Conservation (phyloP, 257 asterid genomes). For the Nyctanthes arbortristis region DNA sequence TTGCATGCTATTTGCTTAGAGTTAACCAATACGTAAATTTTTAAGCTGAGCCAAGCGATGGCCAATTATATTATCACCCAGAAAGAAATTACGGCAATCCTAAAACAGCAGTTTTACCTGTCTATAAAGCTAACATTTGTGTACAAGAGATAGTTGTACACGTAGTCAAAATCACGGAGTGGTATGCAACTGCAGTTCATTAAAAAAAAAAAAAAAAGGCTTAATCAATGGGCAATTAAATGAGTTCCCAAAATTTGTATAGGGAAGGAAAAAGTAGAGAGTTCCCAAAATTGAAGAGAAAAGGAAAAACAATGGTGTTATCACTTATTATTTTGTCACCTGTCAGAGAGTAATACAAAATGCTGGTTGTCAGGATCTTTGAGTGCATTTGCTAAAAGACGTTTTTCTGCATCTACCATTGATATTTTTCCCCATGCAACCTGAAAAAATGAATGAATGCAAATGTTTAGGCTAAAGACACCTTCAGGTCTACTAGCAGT, state of each 20-base stretch:
- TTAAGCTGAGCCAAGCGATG: slow-evolving; percentile 1
- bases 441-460: slow-evolving; percentile 45
- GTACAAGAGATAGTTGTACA: slow-evolving; percentile 56
- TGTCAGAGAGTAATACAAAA: slow-evolving; percentile 92
- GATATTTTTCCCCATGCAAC: slow-evolving; percentile 98
- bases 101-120: slow-evolving; percentile 40
- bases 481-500: slow-evolving; percentile 7
- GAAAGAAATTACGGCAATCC: slow-evolving; percentile 10
- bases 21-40: too few relatives aligned
- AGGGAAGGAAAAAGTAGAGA: too few relatives aligned
- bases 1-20: not conserved
- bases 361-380: slow-evolving; percentile 84
- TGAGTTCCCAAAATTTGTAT: too few relatives aligned
- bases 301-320: slow-evolving; percentile 5
- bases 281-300: slow-evolving; percentile 19
- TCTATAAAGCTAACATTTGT: slow-evolving; percentile 52
- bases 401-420: slow-evolving; percentile 98
- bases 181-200: slow-evolving; percentile 55
- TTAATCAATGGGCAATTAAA: slow-evolving; percentile 28
- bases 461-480: slow-evolving; percentile 11
- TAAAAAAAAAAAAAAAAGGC: too few relatives aligned
- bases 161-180: slow-evolving; percentile 41
- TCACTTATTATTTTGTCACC: slow-evolving; percentile 56
- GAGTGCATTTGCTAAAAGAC: slow-evolving; percentile 86
- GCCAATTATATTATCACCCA: not conserved